Conservation (phyloP, 164 flowering plant species). For the Nymphaea thermarum region DNA sequence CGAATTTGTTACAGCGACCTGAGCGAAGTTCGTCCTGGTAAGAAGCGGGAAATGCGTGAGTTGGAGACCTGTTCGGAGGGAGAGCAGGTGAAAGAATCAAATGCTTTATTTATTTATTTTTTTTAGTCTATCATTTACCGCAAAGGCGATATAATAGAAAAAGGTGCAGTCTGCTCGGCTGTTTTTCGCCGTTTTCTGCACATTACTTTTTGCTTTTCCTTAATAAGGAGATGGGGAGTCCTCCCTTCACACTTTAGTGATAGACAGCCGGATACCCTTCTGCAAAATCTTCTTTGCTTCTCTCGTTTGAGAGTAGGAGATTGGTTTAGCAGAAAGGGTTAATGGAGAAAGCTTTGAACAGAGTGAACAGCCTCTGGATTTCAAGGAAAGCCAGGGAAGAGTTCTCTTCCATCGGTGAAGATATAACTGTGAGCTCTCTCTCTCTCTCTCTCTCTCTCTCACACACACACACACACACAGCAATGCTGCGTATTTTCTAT, state of each 20-base stretch:
- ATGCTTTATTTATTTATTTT: no score
- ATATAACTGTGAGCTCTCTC: constrained; percentile 42
- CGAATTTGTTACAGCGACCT: no score
- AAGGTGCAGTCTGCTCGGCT: no score
- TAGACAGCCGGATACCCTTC: not conserved
- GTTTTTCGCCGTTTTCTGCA: not conserved
- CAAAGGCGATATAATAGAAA: no score
- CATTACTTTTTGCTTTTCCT: not conserved
- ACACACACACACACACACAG: no score
- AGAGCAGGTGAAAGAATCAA: no score
- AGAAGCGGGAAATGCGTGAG: no score
- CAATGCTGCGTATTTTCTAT: no score
- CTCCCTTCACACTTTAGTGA: not conserved
- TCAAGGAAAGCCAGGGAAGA: constrained; percentile 79
- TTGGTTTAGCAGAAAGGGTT: not conserved
- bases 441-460: constrained; percentile 4
- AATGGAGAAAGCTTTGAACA: constrained; percentile 76
- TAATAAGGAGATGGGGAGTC: not conserved
- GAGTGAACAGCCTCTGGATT: constrained; percentile 69
- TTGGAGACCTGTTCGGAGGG: no score
- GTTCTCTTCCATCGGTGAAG: constrained; percentile 56
- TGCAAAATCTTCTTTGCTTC: not conserved
- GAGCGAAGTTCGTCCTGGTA: no score
- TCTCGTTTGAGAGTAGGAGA: not conserved
- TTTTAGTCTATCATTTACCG: no score